Base-by-base conservation (phyloP, 805 yeast species). In the Lachancea lanzarotensis region DNA sequence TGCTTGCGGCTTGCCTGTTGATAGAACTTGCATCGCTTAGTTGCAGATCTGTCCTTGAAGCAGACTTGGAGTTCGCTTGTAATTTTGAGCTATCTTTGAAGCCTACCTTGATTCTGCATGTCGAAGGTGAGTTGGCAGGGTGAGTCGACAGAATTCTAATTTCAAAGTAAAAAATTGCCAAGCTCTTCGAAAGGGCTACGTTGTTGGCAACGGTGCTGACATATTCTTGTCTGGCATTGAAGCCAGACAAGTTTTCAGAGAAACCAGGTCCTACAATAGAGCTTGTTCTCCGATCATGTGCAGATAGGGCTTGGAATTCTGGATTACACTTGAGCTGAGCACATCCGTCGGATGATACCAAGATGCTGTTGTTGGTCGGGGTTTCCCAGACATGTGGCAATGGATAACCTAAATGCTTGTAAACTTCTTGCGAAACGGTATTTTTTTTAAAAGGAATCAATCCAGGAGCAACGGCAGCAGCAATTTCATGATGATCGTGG, bases 141-240 rank as follows among this genome's bases (percentile, higher is more conserved):
- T 13, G 59, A 54, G 2, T 62, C 18, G 51, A 50, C 8, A 56
- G 43, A 1, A 62, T 48, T 45, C 54, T 51, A 7, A 61, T 47
- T 43, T 63, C 67, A 42, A 53, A 63, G 43, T 63, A 63, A 38
- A 54, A 63, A 12, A 63, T 48, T 0, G 59, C 62, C 5, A 61
- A 27, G 17, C 51, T 51, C 16, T 48, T 41, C 12, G 49, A 45
- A n/a, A 56, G 53, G 16, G 62, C n/a, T 7, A 49, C 43, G 31
- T 53, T 52, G 42, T 63, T 59, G 10, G 66, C 59, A 56, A 57
- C 55, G 2, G 64, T 59, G 1, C 51, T 49, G 2, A 59, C 60
- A 47, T 50, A 63, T 17, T 59, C 62, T 33, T 43, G 46, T 38
- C 59, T 54, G 27, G 49, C 50, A 13, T 41, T 50, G 43, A 22